Conservation (phyloP, 2,329 filamentous ascomycete genomes). For the Hortaea werneckii region DNA sequence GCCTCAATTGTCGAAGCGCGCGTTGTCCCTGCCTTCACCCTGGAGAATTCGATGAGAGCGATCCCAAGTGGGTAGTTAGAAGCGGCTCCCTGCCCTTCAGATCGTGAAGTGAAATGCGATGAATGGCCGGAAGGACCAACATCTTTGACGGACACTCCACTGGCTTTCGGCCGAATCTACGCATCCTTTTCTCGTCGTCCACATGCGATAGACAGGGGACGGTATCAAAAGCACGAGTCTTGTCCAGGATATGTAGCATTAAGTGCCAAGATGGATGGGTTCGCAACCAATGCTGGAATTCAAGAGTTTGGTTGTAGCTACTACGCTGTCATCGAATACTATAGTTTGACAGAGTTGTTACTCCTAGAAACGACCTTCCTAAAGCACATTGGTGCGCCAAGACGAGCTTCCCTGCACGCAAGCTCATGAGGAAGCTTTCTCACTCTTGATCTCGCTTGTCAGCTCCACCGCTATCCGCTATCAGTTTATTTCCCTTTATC, state of each 20-base stretch:
- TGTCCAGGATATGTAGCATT: neutral
- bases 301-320: too few relatives aligned
- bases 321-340: too few relatives aligned
- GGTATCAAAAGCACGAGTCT: neutral
- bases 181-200: neutral
- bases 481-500: neutral
- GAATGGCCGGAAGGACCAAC: neutral
- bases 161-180: neutral
- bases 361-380: too few relatives aligned
- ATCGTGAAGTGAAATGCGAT: neutral
- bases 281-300: too few relatives aligned
- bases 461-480: neutral
- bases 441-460: neutral
- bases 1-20: neutral
- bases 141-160: too few relatives aligned
- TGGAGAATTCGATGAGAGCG: conserved; percentile 1
- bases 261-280: neutral
- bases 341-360: too few relatives aligned
- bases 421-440: neutral
- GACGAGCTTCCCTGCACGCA: too few relatives aligned
- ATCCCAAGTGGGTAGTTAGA: neutral
- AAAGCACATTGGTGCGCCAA: too few relatives aligned
- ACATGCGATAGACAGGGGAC: neutral
- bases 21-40: conserved; percentile 3
- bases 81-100: neutral